These are phyloP conservation scores for Haematococcus lacustris DNA, from an alignment of 139 green algal genomes.

Conservation along the genomic window DNA sequence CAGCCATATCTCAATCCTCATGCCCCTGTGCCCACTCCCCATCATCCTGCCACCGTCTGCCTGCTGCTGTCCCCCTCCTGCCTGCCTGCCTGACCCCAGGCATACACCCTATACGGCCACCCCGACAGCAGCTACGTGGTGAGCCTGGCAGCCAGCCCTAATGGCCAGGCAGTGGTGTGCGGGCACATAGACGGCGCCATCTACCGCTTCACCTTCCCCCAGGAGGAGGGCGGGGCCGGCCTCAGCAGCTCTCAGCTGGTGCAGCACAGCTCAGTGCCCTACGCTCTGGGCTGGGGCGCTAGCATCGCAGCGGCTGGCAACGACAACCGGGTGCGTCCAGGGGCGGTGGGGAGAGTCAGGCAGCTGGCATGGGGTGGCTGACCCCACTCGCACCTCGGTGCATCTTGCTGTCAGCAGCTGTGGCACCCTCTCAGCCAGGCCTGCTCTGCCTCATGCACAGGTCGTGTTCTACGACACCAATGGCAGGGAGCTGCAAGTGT, in stretches of 20 bases:
- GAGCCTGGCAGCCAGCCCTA: constrained; percentile 40
- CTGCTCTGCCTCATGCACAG: no score
- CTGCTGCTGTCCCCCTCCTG: no score
- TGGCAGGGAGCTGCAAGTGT: constrained; percentile 44
- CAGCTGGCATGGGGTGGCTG: no score
- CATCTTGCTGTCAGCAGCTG: no score
- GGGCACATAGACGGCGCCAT: constrained; percentile 68
- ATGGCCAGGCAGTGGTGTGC: constrained; percentile 49
- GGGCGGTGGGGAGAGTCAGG: background rate
- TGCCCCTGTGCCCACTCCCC: no score
- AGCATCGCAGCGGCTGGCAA: constrained; percentile 47
- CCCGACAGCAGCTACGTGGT: constrained; percentile 55
- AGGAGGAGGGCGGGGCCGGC: constrained; percentile 29
- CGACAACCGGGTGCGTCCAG: constrained; percentile 46
- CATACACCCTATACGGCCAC: constrained; percentile 62
- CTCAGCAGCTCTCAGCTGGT: constrained; percentile 35
- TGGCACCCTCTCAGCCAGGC: no score
- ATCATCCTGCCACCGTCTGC: no score
- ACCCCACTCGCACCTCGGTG: no score
- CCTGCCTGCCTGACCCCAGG: no score
- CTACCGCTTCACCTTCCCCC: constrained; percentile 60
- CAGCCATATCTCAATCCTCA: no score
- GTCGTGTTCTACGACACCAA: constrained; percentile 63
- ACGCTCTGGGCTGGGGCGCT: constrained; percentile 58
- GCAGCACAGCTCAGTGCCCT: constrained; percentile 57